phyloP scores from a whole-genome alignment of 2,329 filamentous ascomycete species.

The Pseudogymnoascus sp. region DNA sequence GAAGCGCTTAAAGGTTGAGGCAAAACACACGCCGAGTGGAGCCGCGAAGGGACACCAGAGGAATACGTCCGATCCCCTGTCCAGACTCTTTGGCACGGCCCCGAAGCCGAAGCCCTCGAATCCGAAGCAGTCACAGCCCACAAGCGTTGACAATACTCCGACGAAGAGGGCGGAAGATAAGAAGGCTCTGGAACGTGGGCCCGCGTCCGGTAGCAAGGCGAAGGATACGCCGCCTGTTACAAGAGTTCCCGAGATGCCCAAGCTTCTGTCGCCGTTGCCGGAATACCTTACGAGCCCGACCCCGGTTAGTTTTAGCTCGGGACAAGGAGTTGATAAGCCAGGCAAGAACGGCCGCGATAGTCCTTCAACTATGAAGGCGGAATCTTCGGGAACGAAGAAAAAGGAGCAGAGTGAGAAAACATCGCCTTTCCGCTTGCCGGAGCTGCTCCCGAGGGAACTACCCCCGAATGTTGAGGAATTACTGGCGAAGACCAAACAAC shows the following conservation, averaged over 20 bases:
- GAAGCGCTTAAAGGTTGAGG: slow-evolving; percentile 24
- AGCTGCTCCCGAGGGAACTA: slow-evolving; percentile 24
- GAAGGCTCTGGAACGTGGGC: not conserved
- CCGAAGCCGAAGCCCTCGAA: not conserved
- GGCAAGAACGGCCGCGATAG: not conserved
- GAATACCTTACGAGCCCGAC: not conserved
- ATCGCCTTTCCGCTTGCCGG: slow-evolving; percentile 13
- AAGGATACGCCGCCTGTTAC: not conserved
- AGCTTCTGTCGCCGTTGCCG: not conserved
- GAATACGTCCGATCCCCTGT: not conserved
- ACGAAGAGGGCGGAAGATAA: not conserved
- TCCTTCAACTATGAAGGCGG: not conserved
- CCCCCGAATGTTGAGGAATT: slow-evolving; percentile 25
- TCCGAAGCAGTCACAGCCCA: not conserved
- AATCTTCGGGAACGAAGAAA: not conserved
- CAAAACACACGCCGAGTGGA: not conserved
- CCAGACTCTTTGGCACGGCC: not conserved
- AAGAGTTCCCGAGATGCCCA: not conserved
- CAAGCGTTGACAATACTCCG: not conserved
- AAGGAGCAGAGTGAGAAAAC: slow-evolving; percentile 1
- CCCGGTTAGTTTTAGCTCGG: not conserved
- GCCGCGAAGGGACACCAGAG: not conserved
- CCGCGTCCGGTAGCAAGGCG: not conserved
- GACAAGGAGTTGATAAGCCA: not conserved
- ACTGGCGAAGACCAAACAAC: slow-evolving; percentile 11